Evolutionary conservation across 2,329 filamentous ascomycete genomes (phyloP), one percentile per base, ranked within the genome.

Genomic region (Pseudogymnoascus sp.): DNA sequence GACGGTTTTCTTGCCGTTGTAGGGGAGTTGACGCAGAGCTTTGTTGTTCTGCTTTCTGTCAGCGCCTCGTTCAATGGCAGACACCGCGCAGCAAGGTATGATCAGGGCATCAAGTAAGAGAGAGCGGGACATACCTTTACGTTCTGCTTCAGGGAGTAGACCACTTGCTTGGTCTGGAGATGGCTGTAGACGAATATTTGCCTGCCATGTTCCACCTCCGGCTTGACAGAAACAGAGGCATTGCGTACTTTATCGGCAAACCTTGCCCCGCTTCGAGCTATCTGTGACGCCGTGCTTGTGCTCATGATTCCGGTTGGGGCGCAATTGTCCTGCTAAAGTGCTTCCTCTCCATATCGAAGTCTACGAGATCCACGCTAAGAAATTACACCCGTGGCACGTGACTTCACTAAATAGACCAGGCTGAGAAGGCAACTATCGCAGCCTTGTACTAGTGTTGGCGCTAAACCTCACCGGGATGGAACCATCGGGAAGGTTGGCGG

Each of bases 1-100:
- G 68, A 84, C 82, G 57, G 83, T 80, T 75, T 90, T 88, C 74
- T 89, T 89, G 75, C 86, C 86, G 68, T 85, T 85, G 77, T 83
- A 89, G 60, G 84, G 82, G 66, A 89, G 74, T 71, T 87, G 84
- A 70, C 81, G 79, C 67, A 86, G 75, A 57, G 79, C 77, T 65
- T 79, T 78, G 68, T 78, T 74, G 67, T 79, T 77, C 77, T 79
- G 65, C 37, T 3, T 1, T 57, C 11, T 14, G 51, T 57, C 21
- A 57, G 51, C 51, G 28, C 16, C 10, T 21, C 19, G 21, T 31
- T 57, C 31, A 41, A 57, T 28, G 19, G 21, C 16, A 36, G 23
- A 14, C 7, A 19, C 28, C 16, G 51, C 51, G 28, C 6, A 34
- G 5, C 10, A 34, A 19, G 6, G 28, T 19, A 4, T 34, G 1